Evolutionary conservation across 495 filamentous ascomycete species (phyloP).

Genomic region (Trichocladium antarcticum): DNA sequence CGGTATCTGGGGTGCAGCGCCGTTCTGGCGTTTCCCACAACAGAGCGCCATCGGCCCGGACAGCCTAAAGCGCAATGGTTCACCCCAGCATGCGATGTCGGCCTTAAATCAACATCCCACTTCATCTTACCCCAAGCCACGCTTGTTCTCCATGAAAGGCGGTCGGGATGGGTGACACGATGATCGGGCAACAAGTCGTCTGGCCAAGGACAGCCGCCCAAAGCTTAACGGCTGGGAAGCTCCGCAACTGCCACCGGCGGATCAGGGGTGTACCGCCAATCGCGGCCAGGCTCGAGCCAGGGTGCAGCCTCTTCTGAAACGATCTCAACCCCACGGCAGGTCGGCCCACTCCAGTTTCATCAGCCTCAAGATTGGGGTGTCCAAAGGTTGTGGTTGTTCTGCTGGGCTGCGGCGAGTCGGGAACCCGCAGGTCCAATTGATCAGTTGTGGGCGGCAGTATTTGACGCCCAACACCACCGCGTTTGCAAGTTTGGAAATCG

Average conservation of each 20-base stretch:
- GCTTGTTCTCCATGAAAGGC: no score
- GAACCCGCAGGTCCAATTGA: neutral
- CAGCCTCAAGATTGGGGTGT: no score
- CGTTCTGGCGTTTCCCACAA: no score
- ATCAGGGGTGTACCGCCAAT: neutral
- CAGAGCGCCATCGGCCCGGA: slow-evolving; percentile 5
- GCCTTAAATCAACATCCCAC: no score
- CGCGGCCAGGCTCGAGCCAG: neutral
- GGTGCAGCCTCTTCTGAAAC: slow-evolving; percentile 5
- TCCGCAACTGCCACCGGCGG: slow-evolving; percentile 2
- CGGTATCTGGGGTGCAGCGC: neutral
- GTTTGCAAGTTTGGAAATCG: neutral
- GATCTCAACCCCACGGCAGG: neutral
- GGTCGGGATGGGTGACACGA: no score
- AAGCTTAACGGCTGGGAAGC: slow-evolving; percentile 2
- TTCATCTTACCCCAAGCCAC: no score
- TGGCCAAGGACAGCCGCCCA: no score
- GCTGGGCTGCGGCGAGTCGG: neutral
- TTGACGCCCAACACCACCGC: neutral
- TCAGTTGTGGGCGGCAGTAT: neutral
- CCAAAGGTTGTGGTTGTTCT: no score
- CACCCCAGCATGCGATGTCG: neutral
- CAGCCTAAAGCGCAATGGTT: slow-evolving; percentile 1
- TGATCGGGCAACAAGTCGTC: no score
- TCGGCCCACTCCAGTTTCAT: no score